These are phyloP conservation scores for Fusarium papillatum DNA, from an alignment of 2,329 filamentous ascomycete genomes.

Conservation along the genomic window DNA sequence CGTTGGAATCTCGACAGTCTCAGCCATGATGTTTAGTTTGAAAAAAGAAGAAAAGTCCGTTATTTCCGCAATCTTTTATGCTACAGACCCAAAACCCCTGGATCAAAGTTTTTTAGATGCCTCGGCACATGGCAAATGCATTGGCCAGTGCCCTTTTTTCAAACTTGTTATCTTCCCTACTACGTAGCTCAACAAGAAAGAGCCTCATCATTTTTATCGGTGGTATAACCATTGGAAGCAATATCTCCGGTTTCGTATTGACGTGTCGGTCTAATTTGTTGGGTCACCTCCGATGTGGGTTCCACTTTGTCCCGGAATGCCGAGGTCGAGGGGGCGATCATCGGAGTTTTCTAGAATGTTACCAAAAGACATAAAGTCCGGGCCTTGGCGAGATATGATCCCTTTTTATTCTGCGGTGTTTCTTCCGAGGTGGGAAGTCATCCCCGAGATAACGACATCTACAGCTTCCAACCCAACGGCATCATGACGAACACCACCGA, in stretches of 20 bases:
- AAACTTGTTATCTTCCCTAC: background rate
- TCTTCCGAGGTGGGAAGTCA: background rate
- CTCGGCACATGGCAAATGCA: background rate
- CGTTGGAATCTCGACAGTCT: slow-evolving; percentile 65
- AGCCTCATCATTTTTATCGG: slow-evolving; percentile 4
- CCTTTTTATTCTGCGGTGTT: background rate
- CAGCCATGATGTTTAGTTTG: slow-evolving; percentile 21
- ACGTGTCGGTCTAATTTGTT: slow-evolving; percentile 1
- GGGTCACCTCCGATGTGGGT: background rate
- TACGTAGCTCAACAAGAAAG: background rate
- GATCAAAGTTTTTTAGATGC: background rate
- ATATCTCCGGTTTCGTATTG: slow-evolving; percentile 4
- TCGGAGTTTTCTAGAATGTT: slow-evolving; percentile 1
- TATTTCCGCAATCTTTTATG: background rate
- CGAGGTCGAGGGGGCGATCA: background rate
- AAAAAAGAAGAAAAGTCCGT: background rate
- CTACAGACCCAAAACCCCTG: background rate
- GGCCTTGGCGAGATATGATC: background rate
- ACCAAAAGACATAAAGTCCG: background rate
- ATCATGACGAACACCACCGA: background rate
- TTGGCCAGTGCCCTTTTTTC: background rate
- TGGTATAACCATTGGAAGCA: background rate
- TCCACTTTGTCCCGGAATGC: background rate
- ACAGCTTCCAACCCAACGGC: too few species aligned
- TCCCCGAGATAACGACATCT: background rate